Evolutionary conservation across 345 rosid genomes (phyloP).

Genomic region (Noccaea caerulescens): DNA sequence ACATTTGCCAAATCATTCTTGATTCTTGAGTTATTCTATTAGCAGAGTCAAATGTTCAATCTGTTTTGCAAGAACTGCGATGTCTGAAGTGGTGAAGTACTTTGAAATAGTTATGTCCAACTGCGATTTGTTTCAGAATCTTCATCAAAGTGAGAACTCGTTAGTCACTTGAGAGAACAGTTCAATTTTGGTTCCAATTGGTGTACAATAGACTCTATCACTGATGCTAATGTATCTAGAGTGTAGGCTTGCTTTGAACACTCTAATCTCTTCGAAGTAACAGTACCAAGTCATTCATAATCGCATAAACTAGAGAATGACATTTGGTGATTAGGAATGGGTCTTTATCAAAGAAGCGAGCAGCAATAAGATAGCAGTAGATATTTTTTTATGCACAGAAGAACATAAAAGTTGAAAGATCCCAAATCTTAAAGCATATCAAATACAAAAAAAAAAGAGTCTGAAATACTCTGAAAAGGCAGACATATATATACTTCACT

Average conservation of each 20-base stretch:
- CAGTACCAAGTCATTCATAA: neutral
- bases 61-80: neutral
- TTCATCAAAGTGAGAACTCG: neutral
- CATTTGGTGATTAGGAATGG: neutral
- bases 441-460: constrained; percentile 12
- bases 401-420: neutral
- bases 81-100: neutral
- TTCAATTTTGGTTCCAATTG: too few species aligned
- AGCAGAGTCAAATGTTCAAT: neutral
- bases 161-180: neutral
- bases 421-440: constrained; percentile 13
- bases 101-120: neutral
- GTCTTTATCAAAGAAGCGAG: neutral
- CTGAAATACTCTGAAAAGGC: neutral
- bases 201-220: too few species aligned
- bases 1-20: neutral
- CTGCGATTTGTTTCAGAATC: neutral
- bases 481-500: constrained; percentile 3
- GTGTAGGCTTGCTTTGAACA: too few species aligned
- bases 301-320: neutral
- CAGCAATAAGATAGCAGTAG: neutral
- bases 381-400: neutral
- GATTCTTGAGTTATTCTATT: constrained; percentile 19
- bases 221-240: too few species aligned
- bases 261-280: neutral